Evolutionary conservation across 352 stramenopile genomes (phyloP).

Genomic region (Elongisporangium anandrum): DNA sequence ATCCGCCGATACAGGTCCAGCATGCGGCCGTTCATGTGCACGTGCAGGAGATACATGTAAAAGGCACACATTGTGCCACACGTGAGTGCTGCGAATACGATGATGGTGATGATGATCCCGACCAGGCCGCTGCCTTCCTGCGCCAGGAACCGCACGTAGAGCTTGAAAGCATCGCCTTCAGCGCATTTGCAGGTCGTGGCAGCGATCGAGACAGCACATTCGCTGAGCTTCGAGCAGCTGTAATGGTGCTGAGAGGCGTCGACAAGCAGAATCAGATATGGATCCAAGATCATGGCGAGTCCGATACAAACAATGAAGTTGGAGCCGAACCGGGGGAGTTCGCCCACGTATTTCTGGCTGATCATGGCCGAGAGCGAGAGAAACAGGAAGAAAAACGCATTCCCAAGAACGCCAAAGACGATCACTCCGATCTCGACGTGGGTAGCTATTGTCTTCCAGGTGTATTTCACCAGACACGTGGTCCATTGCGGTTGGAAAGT

Average conservation of each 20-base stretch:
- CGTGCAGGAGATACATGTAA: slow-evolving; percentile 79
- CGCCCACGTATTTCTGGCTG: slow-evolving; percentile 42
- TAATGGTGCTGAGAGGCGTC: slow-evolving; percentile 81
- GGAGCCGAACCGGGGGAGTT: slow-evolving; percentile 70
- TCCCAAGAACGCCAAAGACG: slow-evolving; percentile 45
- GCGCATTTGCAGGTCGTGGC: slow-evolving; percentile 49
- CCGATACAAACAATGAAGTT: slow-evolving; percentile 78
- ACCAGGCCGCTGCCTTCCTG: slow-evolving; percentile 76
- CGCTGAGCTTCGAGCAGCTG: slow-evolving; percentile 37
- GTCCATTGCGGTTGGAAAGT: slow-evolving; percentile 58
- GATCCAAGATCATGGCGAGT: slow-evolving; percentile 73
- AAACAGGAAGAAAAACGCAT: slow-evolving; percentile 43
- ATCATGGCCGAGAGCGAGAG: slow-evolving; percentile 35
- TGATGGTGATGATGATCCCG: slow-evolving; percentile 69
- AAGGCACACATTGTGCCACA: slow-evolving; percentile 46
- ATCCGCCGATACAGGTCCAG: slow-evolving; percentile 83
- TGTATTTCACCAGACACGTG: slow-evolving; percentile 86
- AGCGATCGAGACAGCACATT: slow-evolving; percentile 38
- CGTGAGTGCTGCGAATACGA: slow-evolving; percentile 69
- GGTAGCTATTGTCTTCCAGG: slow-evolving; percentile 52
- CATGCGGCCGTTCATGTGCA: slow-evolving; percentile 90
- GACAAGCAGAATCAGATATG: slow-evolving; percentile 73
- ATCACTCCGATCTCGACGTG: slow-evolving; percentile 67
- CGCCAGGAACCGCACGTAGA: slow-evolving; percentile 73
- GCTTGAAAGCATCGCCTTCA: slow-evolving; percentile 87